Conservation (phyloP, 805 yeast species). For the Pichia scutulata region DNA sequence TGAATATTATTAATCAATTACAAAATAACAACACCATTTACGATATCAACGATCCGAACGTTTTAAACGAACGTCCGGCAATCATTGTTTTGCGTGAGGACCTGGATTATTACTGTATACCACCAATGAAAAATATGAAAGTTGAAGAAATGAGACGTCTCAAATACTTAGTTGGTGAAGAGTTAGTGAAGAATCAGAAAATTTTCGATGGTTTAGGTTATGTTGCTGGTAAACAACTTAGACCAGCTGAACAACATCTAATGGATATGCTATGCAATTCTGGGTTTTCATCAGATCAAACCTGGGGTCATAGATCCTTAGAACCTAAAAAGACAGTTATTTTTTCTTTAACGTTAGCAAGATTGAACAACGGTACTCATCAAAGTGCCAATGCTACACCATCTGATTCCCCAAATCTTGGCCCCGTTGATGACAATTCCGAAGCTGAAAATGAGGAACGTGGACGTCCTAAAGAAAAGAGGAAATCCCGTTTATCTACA, state of each 20-base stretch:
- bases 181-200: constrained; percentile 44
- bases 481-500: constrained; percentile 42
- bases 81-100: constrained; percentile 91
- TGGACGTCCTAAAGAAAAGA: constrained; percentile 8
- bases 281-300: constrained; percentile 59
- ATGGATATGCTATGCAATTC: constrained; percentile 91
- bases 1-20: constrained; percentile 34
- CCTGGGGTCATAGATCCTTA: constrained; percentile 86
- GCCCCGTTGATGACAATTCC: constrained; percentile 18
- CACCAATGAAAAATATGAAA: constrained; percentile 52
- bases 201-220: constrained; percentile 80
- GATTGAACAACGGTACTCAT: constrained; percentile 32
- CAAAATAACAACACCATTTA: constrained; percentile 20
- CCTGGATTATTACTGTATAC: constrained; percentile 85
- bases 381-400: constrained; percentile 13
- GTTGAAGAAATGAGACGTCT: constrained; percentile 56
- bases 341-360: constrained; percentile 69
- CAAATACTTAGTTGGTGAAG: constrained; percentile 67
- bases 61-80: constrained; percentile 75
- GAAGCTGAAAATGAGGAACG: constrained; percentile 16
- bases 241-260: constrained; percentile 91
- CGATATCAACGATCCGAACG: constrained; percentile 42
- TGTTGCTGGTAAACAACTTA: constrained; percentile 44
- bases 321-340: constrained; percentile 87
- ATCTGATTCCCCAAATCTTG: constrained; percentile 28